These are phyloP conservation scores for Ceratobasidium theobromae DNA, from an alignment of 1,284 basidiomycete species.

Conservation along the genomic window DNA sequence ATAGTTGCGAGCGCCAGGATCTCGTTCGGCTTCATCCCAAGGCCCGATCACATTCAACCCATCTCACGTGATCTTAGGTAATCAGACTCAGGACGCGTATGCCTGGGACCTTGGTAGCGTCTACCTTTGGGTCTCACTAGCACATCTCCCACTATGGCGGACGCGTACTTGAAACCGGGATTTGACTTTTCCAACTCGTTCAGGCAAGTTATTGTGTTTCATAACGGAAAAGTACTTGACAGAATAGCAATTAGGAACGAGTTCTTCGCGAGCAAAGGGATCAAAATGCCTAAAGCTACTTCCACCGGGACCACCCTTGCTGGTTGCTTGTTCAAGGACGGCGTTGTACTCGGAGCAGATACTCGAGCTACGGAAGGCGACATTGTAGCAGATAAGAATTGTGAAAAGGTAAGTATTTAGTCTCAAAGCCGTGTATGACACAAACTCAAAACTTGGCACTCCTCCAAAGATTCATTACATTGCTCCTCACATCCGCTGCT, in stretches of 20 bases:
- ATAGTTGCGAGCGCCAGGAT: too few species aligned
- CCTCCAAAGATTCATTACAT: conserved; percentile 90
- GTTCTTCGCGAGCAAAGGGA: conserved; percentile 69
- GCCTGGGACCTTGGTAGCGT: neutral
- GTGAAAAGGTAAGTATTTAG: conserved; percentile 86
- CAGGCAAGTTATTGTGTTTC: conserved; percentile 25
- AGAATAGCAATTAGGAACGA: conserved; percentile 61
- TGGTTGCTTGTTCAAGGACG: conserved; percentile 92
- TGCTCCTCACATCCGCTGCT: conserved; percentile 92
- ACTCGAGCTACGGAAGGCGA: conserved; percentile 93
- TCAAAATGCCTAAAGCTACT: conserved; percentile 77
- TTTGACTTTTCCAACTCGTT: conserved; percentile 76
- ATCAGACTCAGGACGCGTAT: too few species aligned
- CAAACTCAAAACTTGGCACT: conserved; percentile 2
- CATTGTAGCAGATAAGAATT: conserved; percentile 99
- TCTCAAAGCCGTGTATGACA: neutral
- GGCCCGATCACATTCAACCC: too few species aligned
- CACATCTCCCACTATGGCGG: conserved; percentile 21
- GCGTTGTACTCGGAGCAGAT: conserved; percentile 94
- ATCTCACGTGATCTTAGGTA: too few species aligned
- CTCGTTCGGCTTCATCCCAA: too few species aligned
- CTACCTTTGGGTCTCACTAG: neutral
- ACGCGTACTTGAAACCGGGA: conserved; percentile 51
- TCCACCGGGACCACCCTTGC: conserved; percentile 98
- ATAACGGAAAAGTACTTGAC: neutral